A percentile compares a stretch with the other conserved stretches of the same genome.
Evolutionary conservation across 2,329 filamentous ascomycete species (phyloP).

Genomic region (Fusarium hainanense): DNA sequence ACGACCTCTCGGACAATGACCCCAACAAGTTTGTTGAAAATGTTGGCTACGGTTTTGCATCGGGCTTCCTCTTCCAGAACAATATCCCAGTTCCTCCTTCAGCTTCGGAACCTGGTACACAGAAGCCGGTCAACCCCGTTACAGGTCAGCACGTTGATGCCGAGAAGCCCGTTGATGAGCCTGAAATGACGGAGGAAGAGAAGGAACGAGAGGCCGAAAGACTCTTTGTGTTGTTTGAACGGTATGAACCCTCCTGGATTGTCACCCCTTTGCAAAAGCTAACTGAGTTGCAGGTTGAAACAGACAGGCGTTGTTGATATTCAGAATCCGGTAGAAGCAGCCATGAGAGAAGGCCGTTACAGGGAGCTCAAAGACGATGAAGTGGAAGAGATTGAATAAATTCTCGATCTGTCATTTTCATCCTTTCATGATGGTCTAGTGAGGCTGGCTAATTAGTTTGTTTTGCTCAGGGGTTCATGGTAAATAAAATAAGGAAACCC

Average conservation of each 20-base stretch:
- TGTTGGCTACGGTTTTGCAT: slow-evolving; percentile 93
- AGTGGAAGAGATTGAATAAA: slow-evolving; percentile 55
- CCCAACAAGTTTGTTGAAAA: slow-evolving; percentile 85
- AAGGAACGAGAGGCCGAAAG: slow-evolving; percentile 92
- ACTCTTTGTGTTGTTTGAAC: slow-evolving; percentile 90
- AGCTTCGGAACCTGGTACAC: slow-evolving; percentile 60
- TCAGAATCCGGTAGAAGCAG: slow-evolving; percentile 80
- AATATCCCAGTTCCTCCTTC: slow-evolving; percentile 81
- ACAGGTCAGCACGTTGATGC: slow-evolving; percentile 84
- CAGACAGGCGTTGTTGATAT: slow-evolving; percentile 81
- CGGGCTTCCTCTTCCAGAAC: slow-evolving; percentile 87
- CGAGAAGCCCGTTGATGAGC: slow-evolving; percentile 68
- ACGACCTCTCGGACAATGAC: slow-evolving; percentile 86
- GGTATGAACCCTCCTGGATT: slow-evolving; percentile 58
- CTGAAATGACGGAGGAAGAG: slow-evolving; percentile 89
- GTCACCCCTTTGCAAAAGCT: slow-evolving; percentile 11
- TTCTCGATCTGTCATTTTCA: neutral
- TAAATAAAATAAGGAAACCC: neutral
- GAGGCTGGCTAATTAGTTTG: neutral
- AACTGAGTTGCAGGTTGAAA: slow-evolving; percentile 62
- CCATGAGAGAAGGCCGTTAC: slow-evolving; percentile 75
- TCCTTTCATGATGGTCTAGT: neutral
- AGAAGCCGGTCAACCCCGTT: slow-evolving; percentile 77
- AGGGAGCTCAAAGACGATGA: slow-evolving; percentile 72
- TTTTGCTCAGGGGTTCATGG: neutral